A percentile compares a stretch with the other conserved stretches of the same genome.
Evolutionary conservation across 805 yeast species (phyloP).

Genomic region (Ogataea pilisensis): DNA sequence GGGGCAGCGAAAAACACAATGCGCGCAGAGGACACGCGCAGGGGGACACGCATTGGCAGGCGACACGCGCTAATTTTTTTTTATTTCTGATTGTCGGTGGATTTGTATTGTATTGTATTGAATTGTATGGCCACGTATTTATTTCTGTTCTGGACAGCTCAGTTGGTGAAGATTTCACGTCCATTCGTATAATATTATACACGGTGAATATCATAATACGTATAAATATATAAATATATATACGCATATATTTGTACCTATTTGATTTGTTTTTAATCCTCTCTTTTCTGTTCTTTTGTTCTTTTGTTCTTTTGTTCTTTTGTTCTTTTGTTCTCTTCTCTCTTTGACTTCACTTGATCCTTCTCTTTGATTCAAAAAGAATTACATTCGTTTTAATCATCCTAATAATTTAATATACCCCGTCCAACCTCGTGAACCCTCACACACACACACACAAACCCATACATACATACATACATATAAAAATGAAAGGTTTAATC

Average conservation of each 20-base stretch:
- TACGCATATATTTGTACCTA: neutral
- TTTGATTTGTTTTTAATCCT: neutral
- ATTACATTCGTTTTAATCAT: neutral
- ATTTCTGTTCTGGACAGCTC: neutral
- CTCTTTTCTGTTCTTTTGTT: neutral
- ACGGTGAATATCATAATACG: no score
- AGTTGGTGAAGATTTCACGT: neutral
- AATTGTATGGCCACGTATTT: neutral
- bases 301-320: neutral
- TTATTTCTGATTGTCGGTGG: neutral
- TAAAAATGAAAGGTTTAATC: slow-evolving; percentile 86
- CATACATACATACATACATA: slow-evolving; percentile 2
- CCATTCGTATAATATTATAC: no score
- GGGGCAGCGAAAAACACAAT: no score
- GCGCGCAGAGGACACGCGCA: no score
- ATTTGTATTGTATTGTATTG: no score
- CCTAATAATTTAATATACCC: neutral
- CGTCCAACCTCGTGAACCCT: slow-evolving; percentile 1
- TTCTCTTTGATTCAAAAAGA: slow-evolving; percentile 4
- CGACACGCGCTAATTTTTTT: neutral
- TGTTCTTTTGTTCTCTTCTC: slow-evolving; percentile 2
- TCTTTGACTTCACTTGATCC: slow-evolving; percentile 11
- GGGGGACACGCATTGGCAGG: no score
- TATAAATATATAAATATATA: neutral
- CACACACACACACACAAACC: neutral